Evolutionary conservation across 176 grass and related monocot species (phyloP).

Genomic region (Eragrostis nindensis): DNA sequence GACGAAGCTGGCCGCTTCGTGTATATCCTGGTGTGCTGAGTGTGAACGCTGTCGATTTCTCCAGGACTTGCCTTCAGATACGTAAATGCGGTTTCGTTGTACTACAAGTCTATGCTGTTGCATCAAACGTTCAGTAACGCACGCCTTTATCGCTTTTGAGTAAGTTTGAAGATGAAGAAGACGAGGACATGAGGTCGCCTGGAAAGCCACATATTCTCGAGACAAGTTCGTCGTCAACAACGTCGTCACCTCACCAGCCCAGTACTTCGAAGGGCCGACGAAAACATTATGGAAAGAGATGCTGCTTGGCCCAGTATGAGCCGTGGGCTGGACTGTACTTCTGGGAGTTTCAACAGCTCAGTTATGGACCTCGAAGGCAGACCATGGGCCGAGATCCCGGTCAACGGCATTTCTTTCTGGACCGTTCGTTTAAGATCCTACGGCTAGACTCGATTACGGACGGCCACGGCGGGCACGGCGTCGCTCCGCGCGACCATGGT

Average conservation of each 20-base stretch:
- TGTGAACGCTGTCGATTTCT: neutral
- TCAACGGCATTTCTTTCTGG: no score
- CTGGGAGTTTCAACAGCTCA: neutral
- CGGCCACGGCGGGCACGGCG: no score
- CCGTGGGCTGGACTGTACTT: neutral
- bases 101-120: neutral
- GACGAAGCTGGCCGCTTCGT: neutral
- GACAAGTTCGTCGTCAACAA: neutral
- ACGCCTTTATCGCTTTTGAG: neutral
- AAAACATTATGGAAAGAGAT: neutral
- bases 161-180: neutral
- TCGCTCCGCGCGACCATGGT: no score
- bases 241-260: neutral
- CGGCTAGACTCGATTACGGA: no score
- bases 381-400: no score
- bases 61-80: neutral
- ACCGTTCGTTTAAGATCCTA: no score
- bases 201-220: neutral
- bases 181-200: neutral
- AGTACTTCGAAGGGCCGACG: neutral
- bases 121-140: neutral
- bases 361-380: neutral
- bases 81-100: constrained; percentile 1
- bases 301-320: neutral
- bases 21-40: neutral